phyloP scores from a whole-genome alignment of 495 filamentous ascomycete genomes.

The Aspergillus incahuasiensis region DNA sequence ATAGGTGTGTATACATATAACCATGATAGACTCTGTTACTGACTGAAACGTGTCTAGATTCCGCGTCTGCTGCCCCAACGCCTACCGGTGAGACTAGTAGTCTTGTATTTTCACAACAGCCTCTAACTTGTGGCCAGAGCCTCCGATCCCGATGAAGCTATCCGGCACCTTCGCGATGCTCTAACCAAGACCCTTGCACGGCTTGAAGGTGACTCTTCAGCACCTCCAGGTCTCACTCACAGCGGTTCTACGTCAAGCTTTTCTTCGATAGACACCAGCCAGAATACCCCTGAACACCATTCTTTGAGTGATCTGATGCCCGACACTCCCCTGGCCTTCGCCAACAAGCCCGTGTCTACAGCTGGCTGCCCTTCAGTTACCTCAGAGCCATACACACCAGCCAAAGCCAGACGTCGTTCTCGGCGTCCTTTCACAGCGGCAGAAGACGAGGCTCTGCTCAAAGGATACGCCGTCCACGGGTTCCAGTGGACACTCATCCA shows the following conservation, averaged over 20 bases:
- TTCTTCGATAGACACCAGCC: slow-evolving; percentile 14
- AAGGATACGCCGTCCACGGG: slow-evolving; percentile 70
- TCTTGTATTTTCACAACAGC: neutral
- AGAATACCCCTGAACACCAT: slow-evolving; percentile 6
- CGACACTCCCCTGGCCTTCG: slow-evolving; percentile 16
- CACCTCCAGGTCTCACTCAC: slow-evolving; percentile 11
- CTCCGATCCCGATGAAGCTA: slow-evolving; percentile 45
- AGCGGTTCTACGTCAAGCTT: slow-evolving; percentile 21
- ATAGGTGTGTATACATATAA: slow-evolving; percentile 45
- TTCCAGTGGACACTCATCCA: slow-evolving; percentile 79
- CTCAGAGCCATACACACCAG: slow-evolving; percentile 33
- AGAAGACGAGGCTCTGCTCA: slow-evolving; percentile 73
- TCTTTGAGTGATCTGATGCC: slow-evolving; percentile 9
- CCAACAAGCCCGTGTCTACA: slow-evolving; percentile 28
- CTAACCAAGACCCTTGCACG: slow-evolving; percentile 36
- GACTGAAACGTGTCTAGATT: slow-evolving; percentile 15
- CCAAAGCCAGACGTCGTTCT: slow-evolving; percentile 35
- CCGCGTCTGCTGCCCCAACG: slow-evolving; percentile 64
- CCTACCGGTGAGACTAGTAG: slow-evolving; percentile 32
- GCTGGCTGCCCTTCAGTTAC: slow-evolving; percentile 32
- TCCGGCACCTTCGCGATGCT: slow-evolving; percentile 36
- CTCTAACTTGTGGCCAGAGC: slow-evolving; percentile 22
- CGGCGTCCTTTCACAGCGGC: slow-evolving; percentile 62
- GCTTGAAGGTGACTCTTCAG: slow-evolving; percentile 25
- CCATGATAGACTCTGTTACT: neutral